These are phyloP conservation scores for Cucumis hystrix DNA, from an alignment of 306 rosid species.

Conservation along the genomic window DNA sequence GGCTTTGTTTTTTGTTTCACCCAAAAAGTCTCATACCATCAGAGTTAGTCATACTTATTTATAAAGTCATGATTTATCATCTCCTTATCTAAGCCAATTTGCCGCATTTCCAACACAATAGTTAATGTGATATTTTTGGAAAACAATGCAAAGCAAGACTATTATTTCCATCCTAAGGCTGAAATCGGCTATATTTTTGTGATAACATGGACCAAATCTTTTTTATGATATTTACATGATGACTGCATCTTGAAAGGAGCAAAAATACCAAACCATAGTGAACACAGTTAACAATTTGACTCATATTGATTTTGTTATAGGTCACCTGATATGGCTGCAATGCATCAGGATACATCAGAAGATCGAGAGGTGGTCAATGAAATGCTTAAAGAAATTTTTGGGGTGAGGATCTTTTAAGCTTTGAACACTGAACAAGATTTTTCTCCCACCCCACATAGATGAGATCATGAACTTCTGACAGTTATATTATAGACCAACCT, in stretches of 20 bases:
- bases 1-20: no score
- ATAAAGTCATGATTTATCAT: no score
- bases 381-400: conserved; percentile 44
- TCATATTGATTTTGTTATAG: conserved; percentile 15
- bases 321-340: conserved; percentile 52
- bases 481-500: not conserved
- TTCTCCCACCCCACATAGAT: not conserved
- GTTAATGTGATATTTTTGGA: not conserved
- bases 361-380: conserved; percentile 39
- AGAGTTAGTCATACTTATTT: no score
- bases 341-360: conserved; percentile 73
- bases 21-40: no score
- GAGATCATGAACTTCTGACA: not conserved
- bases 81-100: no score
- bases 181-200: not conserved
- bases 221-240: not conserved
- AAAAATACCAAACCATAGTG: not conserved
- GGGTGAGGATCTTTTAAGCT: conserved; percentile 21
- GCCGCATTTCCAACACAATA: no score
- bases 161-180: not conserved
- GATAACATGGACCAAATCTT: not conserved
- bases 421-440: not conserved
- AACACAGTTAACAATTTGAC: not conserved
- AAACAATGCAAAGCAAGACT: not conserved
- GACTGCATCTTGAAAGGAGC: not conserved